phyloP scores from a whole-genome alignment of 305 asterid genomes.

The Salvia sclarea region DNA sequence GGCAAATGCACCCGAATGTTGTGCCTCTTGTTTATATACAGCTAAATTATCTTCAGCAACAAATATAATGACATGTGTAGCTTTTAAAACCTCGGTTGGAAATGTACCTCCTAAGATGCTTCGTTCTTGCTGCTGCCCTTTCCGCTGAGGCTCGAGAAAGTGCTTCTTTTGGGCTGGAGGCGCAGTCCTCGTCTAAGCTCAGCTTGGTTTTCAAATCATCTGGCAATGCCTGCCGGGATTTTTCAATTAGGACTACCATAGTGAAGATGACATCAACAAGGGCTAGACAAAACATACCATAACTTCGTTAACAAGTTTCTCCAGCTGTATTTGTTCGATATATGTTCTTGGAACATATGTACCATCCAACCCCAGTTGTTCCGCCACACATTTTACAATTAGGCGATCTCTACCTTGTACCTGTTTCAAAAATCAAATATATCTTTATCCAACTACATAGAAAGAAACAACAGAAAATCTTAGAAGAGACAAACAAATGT shows the following conservation, averaged over 20 bases:
- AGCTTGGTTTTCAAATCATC: slow-evolving; percentile 91
- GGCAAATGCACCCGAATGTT: no score
- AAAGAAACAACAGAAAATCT: background rate
- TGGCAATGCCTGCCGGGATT: slow-evolving; percentile 74
- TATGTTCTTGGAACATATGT: slow-evolving; percentile 90
- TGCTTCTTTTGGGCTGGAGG: slow-evolving; percentile 85
- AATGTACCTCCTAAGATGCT: slow-evolving; percentile 60
- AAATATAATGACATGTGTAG: background rate
- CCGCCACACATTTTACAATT: slow-evolving; percentile 64
- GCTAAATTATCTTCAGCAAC: background rate
- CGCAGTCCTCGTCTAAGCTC: slow-evolving; percentile 83
- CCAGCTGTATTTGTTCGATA: slow-evolving; percentile 95
- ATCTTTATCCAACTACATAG: slow-evolving; percentile 19
- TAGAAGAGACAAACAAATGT: slow-evolving; percentile 1
- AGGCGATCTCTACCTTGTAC: slow-evolving; percentile 95
- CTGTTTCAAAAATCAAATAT: slow-evolving; percentile 39
- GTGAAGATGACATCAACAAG: slow-evolving; percentile 20
- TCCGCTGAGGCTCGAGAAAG: slow-evolving; percentile 77
- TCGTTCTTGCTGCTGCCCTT: slow-evolving; percentile 57
- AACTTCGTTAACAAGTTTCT: slow-evolving; percentile 90
- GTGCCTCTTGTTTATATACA: no score
- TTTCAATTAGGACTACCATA: slow-evolving; percentile 35
- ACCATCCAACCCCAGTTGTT: slow-evolving; percentile 87
- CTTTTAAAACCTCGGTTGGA: slow-evolving; percentile 8
- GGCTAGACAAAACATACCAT: slow-evolving; percentile 62